Evolutionary conservation across 768 basidiomycete genomes (phyloP).

Genomic region (Lenzites betulinus): DNA sequence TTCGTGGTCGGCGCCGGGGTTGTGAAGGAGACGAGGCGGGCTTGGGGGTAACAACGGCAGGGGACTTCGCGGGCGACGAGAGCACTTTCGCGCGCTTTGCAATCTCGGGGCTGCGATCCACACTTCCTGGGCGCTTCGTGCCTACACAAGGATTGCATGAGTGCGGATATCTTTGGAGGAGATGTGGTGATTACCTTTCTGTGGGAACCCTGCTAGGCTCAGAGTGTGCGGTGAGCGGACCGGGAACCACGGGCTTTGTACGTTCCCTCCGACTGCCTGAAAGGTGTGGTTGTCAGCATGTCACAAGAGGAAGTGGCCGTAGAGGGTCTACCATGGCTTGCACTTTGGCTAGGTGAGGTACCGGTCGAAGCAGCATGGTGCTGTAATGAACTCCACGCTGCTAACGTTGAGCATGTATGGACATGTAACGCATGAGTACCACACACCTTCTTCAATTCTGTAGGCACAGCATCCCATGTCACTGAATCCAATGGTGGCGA

Average conservation of each 20-base stretch:
- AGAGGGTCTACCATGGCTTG: conserved; percentile 45
- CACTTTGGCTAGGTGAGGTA: conserved; percentile 53
- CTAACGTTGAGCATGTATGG: neutral
- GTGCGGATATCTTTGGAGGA: neutral
- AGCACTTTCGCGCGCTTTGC: conserved; percentile 15
- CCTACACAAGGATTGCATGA: neutral
- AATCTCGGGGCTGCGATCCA: conserved; percentile 16
- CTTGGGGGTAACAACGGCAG: neutral
- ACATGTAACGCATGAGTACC: neutral
- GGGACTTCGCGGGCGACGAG: conserved; percentile 13
- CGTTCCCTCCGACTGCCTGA: conserved; percentile 39
- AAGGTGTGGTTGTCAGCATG: conserved; percentile 1
- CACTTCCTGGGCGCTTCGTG: conserved; percentile 17
- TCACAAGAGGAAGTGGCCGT: neutral
- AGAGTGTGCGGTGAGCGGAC: conserved; percentile 49
- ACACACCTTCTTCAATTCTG: conserved; percentile 62
- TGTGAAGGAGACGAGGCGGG: neutral
- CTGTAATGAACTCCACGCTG: conserved; percentile 65
- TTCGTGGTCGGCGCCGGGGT: neutral
- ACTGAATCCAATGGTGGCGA: conserved; percentile 30
- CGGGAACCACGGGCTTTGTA: conserved; percentile 58
- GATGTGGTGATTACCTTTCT: conserved; percentile 32
- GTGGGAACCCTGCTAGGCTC: conserved; percentile 51
- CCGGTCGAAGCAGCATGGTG: conserved; percentile 47
- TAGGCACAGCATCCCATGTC: conserved; percentile 62